Evolutionary conservation across 2,329 filamentous ascomycete genomes (phyloP).

Genomic region (Xylaria sp.): DNA sequence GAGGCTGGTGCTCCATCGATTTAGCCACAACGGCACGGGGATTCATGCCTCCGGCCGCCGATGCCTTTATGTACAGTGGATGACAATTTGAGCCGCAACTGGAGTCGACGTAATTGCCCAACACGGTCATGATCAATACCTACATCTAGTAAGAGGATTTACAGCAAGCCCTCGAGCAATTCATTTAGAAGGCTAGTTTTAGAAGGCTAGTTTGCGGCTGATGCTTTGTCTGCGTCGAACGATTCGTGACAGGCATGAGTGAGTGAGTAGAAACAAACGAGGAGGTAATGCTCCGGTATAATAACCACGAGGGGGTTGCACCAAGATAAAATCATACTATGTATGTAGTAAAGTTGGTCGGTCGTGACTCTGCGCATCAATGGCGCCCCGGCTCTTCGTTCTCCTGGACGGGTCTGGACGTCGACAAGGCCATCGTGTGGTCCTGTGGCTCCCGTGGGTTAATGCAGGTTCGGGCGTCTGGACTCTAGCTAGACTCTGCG

Average conservation of each 20-base stretch:
- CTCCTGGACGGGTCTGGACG: neutral
- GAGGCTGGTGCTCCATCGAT: slow-evolving; percentile 10
- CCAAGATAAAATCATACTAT: neutral
- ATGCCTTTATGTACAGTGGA: neutral
- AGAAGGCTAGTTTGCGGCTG: neutral
- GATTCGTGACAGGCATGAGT: neutral
- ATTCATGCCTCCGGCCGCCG: slow-evolving; percentile 9
- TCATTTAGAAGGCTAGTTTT: neutral
- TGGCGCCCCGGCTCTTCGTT: neutral
- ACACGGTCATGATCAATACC: neutral
- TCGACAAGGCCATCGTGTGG: neutral
- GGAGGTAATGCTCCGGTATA: neutral
- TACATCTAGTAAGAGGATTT: too few relatives aligned
- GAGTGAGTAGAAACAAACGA: neutral
- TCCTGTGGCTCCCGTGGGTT: neutral
- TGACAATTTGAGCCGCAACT: neutral
- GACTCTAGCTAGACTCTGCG: too few relatives aligned
- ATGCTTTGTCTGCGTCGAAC: too few relatives aligned
- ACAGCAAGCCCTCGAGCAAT: neutral
- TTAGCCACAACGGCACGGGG: slow-evolving; percentile 21
- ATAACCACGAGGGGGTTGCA: neutral
- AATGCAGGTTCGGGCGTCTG: slow-evolving; percentile 1
- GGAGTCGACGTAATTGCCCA: neutral
- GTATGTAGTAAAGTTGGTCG: too few relatives aligned
- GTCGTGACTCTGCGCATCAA: neutral